Evolutionary conservation across 2,329 filamentous ascomycete genomes (phyloP).

Genomic region (Aspergillus sergii): DNA sequence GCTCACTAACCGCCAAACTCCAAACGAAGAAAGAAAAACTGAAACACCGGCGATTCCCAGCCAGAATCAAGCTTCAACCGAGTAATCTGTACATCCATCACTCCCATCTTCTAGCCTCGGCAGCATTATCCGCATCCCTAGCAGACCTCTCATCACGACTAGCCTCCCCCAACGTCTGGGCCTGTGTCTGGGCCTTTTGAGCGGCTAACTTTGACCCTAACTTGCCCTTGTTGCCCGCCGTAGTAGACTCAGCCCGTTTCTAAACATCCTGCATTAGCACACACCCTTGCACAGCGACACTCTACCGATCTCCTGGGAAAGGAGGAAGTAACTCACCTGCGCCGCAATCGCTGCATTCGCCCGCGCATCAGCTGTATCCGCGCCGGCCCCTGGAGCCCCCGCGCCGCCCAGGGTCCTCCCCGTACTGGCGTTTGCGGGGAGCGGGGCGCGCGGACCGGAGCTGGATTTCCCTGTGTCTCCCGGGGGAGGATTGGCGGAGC

Average conservation of each 20-base stretch:
- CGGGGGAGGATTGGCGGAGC: constrained; percentile 45
- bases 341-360: constrained; percentile 78
- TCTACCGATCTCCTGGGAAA: not conserved
- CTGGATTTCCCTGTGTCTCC: constrained; percentile 40
- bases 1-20: not conserved
- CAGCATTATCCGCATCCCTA: constrained; percentile 68
- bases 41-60: not conserved
- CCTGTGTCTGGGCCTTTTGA: constrained; percentile 74
- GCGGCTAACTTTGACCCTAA: constrained; percentile 70
- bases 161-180: constrained; percentile 67
- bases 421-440: constrained; percentile 47
- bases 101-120: constrained; percentile 60
- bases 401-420: constrained; percentile 57
- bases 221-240: constrained; percentile 60
- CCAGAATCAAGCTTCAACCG: not conserved
- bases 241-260: constrained; percentile 66
- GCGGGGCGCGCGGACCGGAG: constrained; percentile 54
- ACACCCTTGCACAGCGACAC: not conserved
- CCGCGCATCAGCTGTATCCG: constrained; percentile 59
- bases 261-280: constrained; percentile 34
- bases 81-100: constrained; percentile 34
- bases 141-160: constrained; percentile 67
- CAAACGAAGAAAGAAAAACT: not conserved
- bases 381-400: constrained; percentile 3
- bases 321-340: constrained; percentile 64